phyloP scores from a whole-genome alignment of 345 rosid species.

The Rubroshorea leprosula region DNA sequence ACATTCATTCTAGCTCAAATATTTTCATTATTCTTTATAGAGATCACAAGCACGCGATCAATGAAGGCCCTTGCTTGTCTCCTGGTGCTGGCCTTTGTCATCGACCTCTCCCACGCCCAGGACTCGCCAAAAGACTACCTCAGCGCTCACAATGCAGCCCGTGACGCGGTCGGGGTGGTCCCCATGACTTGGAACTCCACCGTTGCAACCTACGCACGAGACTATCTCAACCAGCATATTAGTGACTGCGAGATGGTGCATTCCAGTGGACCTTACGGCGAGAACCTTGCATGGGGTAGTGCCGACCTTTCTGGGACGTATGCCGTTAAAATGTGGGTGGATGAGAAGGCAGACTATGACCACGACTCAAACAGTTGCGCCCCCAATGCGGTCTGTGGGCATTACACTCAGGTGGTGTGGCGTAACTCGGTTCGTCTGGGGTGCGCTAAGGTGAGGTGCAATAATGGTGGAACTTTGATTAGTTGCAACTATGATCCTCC shows the following conservation, averaged over 20 bases:
- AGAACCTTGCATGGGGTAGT: conserved; percentile 47
- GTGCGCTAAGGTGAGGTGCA: conserved; percentile 61
- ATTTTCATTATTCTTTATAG: not conserved
- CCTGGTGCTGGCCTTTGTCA: conserved; percentile 4
- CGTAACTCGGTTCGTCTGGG: conserved; percentile 44
- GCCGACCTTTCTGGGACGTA: conserved; percentile 31
- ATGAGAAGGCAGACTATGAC: conserved; percentile 45
- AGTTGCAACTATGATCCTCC: conserved; percentile 59
- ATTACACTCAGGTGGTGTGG: conserved; percentile 78
- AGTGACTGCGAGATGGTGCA: conserved; percentile 42
- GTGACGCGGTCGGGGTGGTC: conserved; percentile 32
- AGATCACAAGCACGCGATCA: no score
- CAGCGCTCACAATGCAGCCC: conserved; percentile 48
- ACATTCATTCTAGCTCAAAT: no score
- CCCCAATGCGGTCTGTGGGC: conserved; percentile 43
- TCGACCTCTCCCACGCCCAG: conserved; percentile 25
- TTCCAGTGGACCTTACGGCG: conserved; percentile 56
- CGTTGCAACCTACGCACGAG: conserved; percentile 41
- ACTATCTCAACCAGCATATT: conserved; percentile 28
- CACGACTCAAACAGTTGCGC: conserved; percentile 44
- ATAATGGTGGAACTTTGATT: conserved; percentile 42
- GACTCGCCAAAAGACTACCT: conserved; percentile 35
- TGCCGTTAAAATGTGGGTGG: conserved; percentile 52
- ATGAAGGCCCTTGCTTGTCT: conserved; percentile 8
- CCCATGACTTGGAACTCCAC: conserved; percentile 42